Percentiles rank a stretch among this genome's conserved stretches.
Conservation (phyloP, 805 yeast genomes). For the Yamadazyma insecticola region DNA sequence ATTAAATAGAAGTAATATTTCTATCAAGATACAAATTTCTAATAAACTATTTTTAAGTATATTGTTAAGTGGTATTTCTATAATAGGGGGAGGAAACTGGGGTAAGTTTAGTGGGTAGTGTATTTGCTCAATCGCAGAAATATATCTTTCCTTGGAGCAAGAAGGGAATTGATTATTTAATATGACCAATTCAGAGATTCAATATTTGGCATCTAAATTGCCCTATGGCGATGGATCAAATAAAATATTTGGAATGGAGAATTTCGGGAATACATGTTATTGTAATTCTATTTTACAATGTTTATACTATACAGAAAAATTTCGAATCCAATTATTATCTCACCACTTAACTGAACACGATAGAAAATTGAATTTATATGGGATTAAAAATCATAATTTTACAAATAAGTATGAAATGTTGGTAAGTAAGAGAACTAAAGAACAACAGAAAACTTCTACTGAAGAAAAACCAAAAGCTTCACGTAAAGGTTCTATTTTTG, state of each 20-base stretch:
- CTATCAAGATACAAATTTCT: too few species aligned
- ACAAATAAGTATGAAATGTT: slow-evolving; percentile 37
- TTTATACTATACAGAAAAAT: slow-evolving; percentile 66
- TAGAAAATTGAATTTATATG: slow-evolving; percentile 22
- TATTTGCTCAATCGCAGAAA: too few species aligned
- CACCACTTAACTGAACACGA: slow-evolving; percentile 30
- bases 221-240: slow-evolving; percentile 61
- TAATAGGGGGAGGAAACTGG: too few species aligned
- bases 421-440: slow-evolving; percentile 30
- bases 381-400: slow-evolving; percentile 31
- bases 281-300: slow-evolving; percentile 92
- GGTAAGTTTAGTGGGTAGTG: too few species aligned
- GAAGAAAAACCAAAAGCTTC: slow-evolving; percentile 20
- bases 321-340: slow-evolving; percentile 42
- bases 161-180: too few species aligned
- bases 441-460: slow-evolving; percentile 15
- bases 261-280: slow-evolving; percentile 90
- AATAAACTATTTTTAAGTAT: too few species aligned
- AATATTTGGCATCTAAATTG: slow-evolving; percentile 3
- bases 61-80: too few species aligned
- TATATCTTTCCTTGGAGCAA: too few species aligned
- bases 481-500: slow-evolving; percentile 36
- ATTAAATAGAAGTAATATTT: too few species aligned
- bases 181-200: slow-evolving; percentile 10
- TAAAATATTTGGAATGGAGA: slow-evolving; percentile 76